These are phyloP conservation scores for Intubia oerlemansii DNA, from an alignment of 2,329 filamentous ascomycete genomes.

Conservation along the genomic window DNA sequence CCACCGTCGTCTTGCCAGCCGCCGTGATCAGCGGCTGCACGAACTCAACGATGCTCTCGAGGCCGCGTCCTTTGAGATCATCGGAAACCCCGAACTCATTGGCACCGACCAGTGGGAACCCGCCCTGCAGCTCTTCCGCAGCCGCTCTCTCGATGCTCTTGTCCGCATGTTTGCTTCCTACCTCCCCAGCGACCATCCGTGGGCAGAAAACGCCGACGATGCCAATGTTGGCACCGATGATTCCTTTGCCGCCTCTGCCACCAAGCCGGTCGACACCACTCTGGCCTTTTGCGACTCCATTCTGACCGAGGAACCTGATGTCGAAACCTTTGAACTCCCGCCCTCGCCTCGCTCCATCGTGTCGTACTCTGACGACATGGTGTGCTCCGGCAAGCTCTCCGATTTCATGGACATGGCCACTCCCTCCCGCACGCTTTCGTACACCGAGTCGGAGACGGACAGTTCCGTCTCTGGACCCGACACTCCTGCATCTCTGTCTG, in stretches of 20 bases:
- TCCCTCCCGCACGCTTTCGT: too few relatives aligned
- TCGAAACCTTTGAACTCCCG: too few relatives aligned
- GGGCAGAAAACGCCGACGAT: conserved; percentile 6
- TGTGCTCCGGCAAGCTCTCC: conserved; percentile 15
- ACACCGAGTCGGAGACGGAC: conserved; percentile 24
- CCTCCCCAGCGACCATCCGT: conserved; percentile 27
- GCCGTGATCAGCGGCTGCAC: conserved; percentile 29
- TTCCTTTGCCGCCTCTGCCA: conserved; percentile 8
- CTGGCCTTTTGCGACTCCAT: conserved; percentile 22
- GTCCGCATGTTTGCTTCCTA: conserved; percentile 38
- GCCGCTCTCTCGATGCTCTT: conserved; percentile 35
- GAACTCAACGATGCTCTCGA: conserved; percentile 34
- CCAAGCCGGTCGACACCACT: conserved; percentile 16
- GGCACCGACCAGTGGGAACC: conserved; percentile 36
- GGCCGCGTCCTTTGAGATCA: conserved; percentile 37
- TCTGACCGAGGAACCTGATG: too few relatives aligned
- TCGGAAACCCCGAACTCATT: conserved; percentile 35
- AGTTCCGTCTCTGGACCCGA: conserved; percentile 17
- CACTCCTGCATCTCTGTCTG: conserved; percentile 22
- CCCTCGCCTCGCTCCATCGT: conserved; percentile 28
- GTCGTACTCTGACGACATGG: conserved; percentile 22
- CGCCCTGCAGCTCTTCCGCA: conserved; percentile 36
- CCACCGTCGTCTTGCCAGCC: conserved; percentile 28
- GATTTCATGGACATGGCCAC: conserved; percentile 14
- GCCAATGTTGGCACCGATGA: background rate